Percentiles rank a stretch among this genome's conserved stretches.
Conservation (phyloP, 495 filamentous ascomycete species). For the Neurospora sp. region DNA sequence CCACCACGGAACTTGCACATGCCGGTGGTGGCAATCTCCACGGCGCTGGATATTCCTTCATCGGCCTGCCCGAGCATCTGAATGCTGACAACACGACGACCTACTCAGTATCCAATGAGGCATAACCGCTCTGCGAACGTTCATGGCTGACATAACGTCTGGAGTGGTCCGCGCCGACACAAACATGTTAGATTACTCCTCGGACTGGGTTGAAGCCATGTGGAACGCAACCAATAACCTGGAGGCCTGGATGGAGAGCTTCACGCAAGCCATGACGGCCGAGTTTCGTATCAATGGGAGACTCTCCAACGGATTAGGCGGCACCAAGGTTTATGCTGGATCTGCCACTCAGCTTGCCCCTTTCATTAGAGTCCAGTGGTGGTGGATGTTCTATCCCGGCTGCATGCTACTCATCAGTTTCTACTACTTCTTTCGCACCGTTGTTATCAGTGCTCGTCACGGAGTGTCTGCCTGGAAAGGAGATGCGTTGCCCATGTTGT, state of each 20-base stretch:
- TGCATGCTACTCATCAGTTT: conserved; percentile 24
- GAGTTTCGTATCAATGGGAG: conserved; percentile 22
- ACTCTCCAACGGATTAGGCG: background rate
- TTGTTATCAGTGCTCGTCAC: conserved; percentile 20
- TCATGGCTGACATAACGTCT: conserved; percentile 21
- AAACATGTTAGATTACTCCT: conserved; percentile 21
- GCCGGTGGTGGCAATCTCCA: conserved; percentile 3
- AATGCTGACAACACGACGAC: conserved; percentile 15
- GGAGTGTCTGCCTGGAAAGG: conserved; percentile 29
- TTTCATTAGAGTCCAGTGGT: conserved; percentile 27
- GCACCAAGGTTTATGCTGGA: conserved; percentile 14
- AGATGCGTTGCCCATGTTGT: conserved; percentile 29
- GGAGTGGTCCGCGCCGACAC: conserved; percentile 19
- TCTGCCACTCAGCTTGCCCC: conserved; percentile 20
- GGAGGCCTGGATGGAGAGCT: conserved; percentile 18
- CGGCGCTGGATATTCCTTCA: conserved; percentile 20
- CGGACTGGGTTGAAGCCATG: conserved; percentile 32
- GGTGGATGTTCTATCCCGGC: conserved; percentile 29
- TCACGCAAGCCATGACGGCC: conserved; percentile 25
- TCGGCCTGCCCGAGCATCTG: conserved; percentile 19
- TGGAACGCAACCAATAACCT: conserved; percentile 20
- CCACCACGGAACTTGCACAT: conserved; percentile 13
- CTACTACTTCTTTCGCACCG: conserved; percentile 25
- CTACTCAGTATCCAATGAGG: conserved; percentile 21
- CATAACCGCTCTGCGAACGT: conserved; percentile 15